A percentile compares a stretch with the other conserved stretches of the same genome.
Evolutionary conservation across 495 filamentous ascomycete species (phyloP).

Genomic region (Aspergillus mulundensis): DNA sequence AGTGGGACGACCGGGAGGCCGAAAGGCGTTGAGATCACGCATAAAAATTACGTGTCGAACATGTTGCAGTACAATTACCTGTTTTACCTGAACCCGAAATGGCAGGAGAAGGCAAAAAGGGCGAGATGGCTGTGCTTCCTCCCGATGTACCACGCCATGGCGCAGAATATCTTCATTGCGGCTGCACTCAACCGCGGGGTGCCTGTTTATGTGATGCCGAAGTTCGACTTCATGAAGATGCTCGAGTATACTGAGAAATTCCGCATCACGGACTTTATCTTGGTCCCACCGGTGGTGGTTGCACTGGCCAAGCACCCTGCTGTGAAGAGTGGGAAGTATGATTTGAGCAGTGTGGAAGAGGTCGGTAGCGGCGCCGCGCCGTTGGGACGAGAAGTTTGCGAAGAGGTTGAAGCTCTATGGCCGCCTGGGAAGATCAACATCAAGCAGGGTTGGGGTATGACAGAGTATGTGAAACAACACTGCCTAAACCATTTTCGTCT

Average conservation of each 20-base stretch:
- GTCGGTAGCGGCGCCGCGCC: slow-evolving; percentile 63
- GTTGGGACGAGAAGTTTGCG: slow-evolving; percentile 57
- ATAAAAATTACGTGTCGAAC: slow-evolving; percentile 70
- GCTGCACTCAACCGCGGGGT: slow-evolving; percentile 32
- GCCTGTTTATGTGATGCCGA: slow-evolving; percentile 67
- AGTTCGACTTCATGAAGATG: slow-evolving; percentile 71
- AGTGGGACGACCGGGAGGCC: slow-evolving; percentile 78
- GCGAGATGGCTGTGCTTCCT: slow-evolving; percentile 56
- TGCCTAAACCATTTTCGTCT: not conserved
- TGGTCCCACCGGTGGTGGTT: slow-evolving; percentile 68
- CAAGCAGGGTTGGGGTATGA: slow-evolving; percentile 85
- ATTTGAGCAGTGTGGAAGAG: slow-evolving; percentile 59
- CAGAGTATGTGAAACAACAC: slow-evolving; percentile 50
- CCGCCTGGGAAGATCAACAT: slow-evolving; percentile 52
- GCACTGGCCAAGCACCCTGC: slow-evolving; percentile 67
- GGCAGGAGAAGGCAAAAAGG: slow-evolving; percentile 28
- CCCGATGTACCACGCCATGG: slow-evolving; percentile 70
- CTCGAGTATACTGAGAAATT: slow-evolving; percentile 62
- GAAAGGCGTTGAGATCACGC: slow-evolving; percentile 79
- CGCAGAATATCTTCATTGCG: slow-evolving; percentile 48
- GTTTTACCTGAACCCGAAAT: slow-evolving; percentile 44
- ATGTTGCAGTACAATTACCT: slow-evolving; percentile 52
- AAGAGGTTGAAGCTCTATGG: slow-evolving; percentile 56
- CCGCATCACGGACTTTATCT: slow-evolving; percentile 59
- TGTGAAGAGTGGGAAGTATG: slow-evolving; percentile 53